Evolutionary conservation across 352 stramenopile species (phyloP).

Genomic region (Bremia lactucae): DNA sequence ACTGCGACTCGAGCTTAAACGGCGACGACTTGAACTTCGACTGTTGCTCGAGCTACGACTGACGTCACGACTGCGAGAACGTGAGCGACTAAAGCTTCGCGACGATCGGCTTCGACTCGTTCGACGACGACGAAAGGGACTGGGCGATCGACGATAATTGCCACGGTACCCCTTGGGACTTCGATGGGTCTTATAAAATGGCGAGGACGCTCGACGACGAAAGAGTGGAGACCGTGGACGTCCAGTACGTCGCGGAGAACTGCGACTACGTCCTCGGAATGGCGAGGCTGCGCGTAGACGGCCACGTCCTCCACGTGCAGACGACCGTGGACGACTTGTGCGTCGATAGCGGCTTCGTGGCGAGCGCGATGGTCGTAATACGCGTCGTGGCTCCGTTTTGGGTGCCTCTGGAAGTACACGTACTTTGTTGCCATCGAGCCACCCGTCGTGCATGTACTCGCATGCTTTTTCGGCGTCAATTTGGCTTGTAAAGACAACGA

Average conservation of each 20-base stretch:
- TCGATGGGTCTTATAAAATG: constrained; percentile 25
- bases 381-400: constrained; percentile 4
- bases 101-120: too few species aligned
- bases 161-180: constrained; percentile 18
- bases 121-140: constrained; percentile 25
- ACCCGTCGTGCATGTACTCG: constrained; percentile 76
- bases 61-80: constrained; percentile 17
- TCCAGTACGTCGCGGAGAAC: constrained; percentile 10
- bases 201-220: constrained; percentile 29
- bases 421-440: constrained; percentile 73
- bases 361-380: constrained; percentile 14
- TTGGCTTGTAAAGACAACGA: constrained; percentile 45
- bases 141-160: constrained; percentile 22
- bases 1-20: constrained; percentile 20
- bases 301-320: constrained; percentile 4
- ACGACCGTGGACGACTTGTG: constrained; percentile 11
- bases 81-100: constrained; percentile 14
- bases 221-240: constrained; percentile 22
- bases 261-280: constrained; percentile 36
- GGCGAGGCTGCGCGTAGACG: constrained; percentile 31
- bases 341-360: constrained; percentile 11
- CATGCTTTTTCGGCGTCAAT: constrained; percentile 47
- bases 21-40: constrained; percentile 22
- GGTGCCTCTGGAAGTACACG: constrained; percentile 28
- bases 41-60: constrained; percentile 26